Base-by-base conservation (phyloP, 495 filamentous ascomycete species). In the Penicillium canariense region DNA sequence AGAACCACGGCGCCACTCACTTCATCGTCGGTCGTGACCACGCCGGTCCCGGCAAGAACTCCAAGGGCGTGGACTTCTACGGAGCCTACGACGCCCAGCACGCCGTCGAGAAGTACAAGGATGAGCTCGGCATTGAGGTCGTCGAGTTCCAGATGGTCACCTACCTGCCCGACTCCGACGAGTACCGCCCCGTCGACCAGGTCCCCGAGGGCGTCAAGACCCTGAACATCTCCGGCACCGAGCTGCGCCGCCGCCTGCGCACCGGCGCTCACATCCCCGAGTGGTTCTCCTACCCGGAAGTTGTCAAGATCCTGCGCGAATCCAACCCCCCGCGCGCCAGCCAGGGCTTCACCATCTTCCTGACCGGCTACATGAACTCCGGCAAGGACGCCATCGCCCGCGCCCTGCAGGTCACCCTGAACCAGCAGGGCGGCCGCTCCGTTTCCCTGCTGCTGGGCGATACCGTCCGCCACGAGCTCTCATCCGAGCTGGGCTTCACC, bases 141-240 rank as follows among this genome's bases (percentile, higher is more conserved):
- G 94, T 98, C 45, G 91, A 92, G 40, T 98, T 98, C 87, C 95
- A 97, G 79, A 90, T 93, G 85, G 95, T 98, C 85, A 97, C 93
- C 48, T 98, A 98, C 75, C 85, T 97, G 40, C 94, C 94, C 51
- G 94, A 98, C 71, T 87, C 82, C 74, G 94, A 98, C 69, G 94
- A 97, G 77, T 98, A 98, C 76, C 83, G 82, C 49, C 95, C 94
- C 27, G 83, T 91, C 65, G 90, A 97, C 70, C 81, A 97, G 77
- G 91, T 98, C 39, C 78, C 84, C 62, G 71, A 82, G 52, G 92
- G 91, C 46, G 79, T 87, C 60, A 87, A 91, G 63, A 97, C 95
- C 20, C 85, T 97, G 49, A 93, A 98, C 80, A 97, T 98, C 75
- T 94, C 89, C 49, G 94, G 94, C 53, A 96, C 91, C 25, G 94